These are phyloP conservation scores for Ogataea philodendri DNA, from an alignment of 805 yeast species.

Conservation along the genomic window DNA sequence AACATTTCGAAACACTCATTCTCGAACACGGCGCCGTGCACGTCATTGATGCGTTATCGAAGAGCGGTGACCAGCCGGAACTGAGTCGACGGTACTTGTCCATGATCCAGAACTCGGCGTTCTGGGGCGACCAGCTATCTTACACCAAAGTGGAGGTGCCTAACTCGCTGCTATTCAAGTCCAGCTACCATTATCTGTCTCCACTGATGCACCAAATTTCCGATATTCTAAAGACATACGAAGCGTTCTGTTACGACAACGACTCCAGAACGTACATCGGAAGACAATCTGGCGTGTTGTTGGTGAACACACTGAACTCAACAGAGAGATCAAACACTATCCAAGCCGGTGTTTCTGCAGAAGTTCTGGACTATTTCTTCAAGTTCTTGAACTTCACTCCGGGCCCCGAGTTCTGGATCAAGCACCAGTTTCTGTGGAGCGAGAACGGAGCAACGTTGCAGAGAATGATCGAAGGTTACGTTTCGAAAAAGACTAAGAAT, in stretches of 20 bases:
- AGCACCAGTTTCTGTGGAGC: conserved; percentile 47
- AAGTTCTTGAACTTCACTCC: conserved; percentile 38
- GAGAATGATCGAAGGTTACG: conserved; percentile 40
- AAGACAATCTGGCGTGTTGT: conserved; percentile 49
- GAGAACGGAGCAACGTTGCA: conserved; percentile 43
- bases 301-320: conserved; percentile 51
- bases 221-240: conserved; percentile 40
- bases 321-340: conserved; percentile 49
- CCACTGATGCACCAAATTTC: conserved; percentile 23
- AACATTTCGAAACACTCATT: conserved; percentile 48
- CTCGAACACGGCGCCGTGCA: conserved; percentile 50
- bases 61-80: conserved; percentile 42
- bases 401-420: conserved; percentile 33
- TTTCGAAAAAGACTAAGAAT: conserved; percentile 38
- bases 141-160: conserved; percentile 39
- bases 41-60: conserved; percentile 48
- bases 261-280: conserved; percentile 38
- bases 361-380: conserved; percentile 46
- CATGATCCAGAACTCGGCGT: conserved; percentile 18
- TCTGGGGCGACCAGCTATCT: conserved; percentile 18
- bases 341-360: conserved; percentile 46
- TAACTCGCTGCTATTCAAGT: conserved; percentile 36
- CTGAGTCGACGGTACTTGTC: conserved; percentile 40
- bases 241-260: conserved; percentile 44
- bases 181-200: conserved; percentile 26